Conservation (phyloP, 345 rosid species). For the Citrus australasica region DNA sequence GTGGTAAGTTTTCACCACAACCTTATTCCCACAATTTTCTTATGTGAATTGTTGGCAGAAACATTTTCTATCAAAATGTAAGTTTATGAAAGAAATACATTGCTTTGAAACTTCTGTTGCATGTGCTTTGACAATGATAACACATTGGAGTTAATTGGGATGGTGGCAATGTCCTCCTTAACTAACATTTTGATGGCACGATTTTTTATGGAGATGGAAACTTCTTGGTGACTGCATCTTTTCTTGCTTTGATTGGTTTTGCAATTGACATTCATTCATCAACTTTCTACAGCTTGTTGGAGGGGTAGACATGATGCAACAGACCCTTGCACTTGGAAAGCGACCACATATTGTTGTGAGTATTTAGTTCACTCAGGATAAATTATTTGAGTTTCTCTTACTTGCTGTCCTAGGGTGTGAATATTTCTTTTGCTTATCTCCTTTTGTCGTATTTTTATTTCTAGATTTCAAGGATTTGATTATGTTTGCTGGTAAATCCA, state of each 20-base stretch:
- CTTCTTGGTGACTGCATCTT: neutral
- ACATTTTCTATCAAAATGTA: neutral
- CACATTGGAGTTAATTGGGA: neutral
- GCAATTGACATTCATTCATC: neutral
- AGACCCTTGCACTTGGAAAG: slow-evolving; percentile 69
- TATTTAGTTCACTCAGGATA: neutral
- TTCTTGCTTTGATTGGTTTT: neutral
- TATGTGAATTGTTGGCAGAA: neutral
- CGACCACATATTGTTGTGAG: slow-evolving; percentile 84
- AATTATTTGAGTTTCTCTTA: neutral
- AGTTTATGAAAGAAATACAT: neutral
- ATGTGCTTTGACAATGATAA: neutral
- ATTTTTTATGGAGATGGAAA: neutral
- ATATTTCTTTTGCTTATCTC: neutral
- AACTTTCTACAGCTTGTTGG: slow-evolving; percentile 74
- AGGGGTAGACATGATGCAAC: slow-evolving; percentile 87
- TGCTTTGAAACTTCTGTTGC: neutral
- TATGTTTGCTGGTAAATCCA: neutral
- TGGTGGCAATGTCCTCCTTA: neutral
- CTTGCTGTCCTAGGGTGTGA: neutral
- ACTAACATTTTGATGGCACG: neutral
- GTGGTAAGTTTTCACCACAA: slow-evolving; percentile 54
- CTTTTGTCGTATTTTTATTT: neutral
- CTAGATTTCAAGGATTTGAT: neutral
- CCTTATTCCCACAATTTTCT: neutral